Evolutionary conservation across 2,329 filamentous ascomycete genomes (phyloP).

Genomic region (Fusarium mangiferae): DNA sequence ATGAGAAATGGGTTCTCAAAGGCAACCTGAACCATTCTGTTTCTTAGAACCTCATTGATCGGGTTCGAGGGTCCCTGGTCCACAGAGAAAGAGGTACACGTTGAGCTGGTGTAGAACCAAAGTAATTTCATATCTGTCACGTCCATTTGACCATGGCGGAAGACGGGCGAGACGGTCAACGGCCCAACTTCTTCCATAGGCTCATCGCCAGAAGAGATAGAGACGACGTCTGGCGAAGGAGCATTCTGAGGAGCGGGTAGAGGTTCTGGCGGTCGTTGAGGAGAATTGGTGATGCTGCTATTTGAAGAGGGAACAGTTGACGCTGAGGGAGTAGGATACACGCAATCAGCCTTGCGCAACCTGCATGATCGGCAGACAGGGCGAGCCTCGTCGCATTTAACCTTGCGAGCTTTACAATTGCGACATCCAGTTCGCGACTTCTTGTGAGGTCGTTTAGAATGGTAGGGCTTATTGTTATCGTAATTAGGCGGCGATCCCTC

Average conservation of each 20-base stretch:
- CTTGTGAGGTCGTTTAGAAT: constrained; percentile 63
- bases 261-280: neutral
- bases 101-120: constrained; percentile 64
- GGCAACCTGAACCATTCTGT: constrained; percentile 60
- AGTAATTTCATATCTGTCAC: constrained; percentile 63
- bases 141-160: constrained; percentile 48
- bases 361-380: constrained; percentile 62
- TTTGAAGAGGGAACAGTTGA: neutral
- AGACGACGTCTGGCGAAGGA: constrained; percentile 12
- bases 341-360: constrained; percentile 59
- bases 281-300: neutral
- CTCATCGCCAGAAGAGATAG: constrained; percentile 19
- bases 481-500: constrained; percentile 19
- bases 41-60: constrained; percentile 57
- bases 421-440: constrained; percentile 65
- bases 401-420: constrained; percentile 62
- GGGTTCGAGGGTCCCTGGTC: constrained; percentile 47
- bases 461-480: constrained; percentile 44
- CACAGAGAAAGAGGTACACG: constrained; percentile 59
- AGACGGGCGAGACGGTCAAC: constrained; percentile 42
- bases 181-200: constrained; percentile 8
- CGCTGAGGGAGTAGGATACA: constrained; percentile 52
- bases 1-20: constrained; percentile 65
- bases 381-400: constrained; percentile 60
- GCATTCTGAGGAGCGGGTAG: neutral